phyloP scores from a whole-genome alignment of 2,329 filamentous ascomycete genomes.

The Paramyrothecium sp. region DNA sequence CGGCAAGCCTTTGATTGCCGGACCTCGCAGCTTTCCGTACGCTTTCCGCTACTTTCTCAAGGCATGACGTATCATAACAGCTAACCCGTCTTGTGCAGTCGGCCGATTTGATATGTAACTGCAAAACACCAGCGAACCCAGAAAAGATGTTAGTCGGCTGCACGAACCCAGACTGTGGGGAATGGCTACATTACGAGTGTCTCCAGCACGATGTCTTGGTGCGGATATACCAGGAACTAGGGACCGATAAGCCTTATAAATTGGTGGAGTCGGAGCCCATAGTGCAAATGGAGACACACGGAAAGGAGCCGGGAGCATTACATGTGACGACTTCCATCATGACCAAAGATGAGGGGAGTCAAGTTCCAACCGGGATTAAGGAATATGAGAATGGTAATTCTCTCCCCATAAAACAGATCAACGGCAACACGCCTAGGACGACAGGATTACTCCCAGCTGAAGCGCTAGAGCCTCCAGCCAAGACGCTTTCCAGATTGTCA shows the following conservation, averaged over 20 bases:
- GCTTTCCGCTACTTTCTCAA: too few relatives aligned
- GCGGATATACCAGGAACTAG: constrained; percentile 48
- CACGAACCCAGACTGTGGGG: constrained; percentile 50
- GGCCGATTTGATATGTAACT: constrained; percentile 55
- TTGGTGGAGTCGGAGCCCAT: too few relatives aligned
- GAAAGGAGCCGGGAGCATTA: too few relatives aligned
- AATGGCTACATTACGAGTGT: constrained; percentile 62
- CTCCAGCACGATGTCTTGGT: constrained; percentile 53
- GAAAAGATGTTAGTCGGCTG: constrained; percentile 60
- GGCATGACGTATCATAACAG: too few relatives aligned
- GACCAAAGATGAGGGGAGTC: constrained; percentile 46
- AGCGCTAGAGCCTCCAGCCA: constrained; percentile 17
- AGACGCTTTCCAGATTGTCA: too few relatives aligned
- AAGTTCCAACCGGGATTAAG: constrained; percentile 53
- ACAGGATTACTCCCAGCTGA: constrained; percentile 17
- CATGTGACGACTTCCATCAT: too few relatives aligned
- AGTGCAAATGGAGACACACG: too few relatives aligned
- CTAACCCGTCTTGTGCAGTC: constrained; percentile 35
- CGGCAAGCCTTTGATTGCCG: constrained; percentile 61
- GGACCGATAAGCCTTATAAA: constrained; percentile 49
- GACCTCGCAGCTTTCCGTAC: constrained; percentile 57
- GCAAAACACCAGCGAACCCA: constrained; percentile 59
- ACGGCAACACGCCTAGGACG: constrained; percentile 25
- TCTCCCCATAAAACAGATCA: constrained; percentile 32
- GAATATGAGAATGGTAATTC: constrained; percentile 39